A percentile compares a stretch with the other conserved stretches of the same genome.
These are phyloP conservation scores for Aspergillus sp. DNA, from an alignment of 2,329 filamentous ascomycete species.

Conservation along the genomic window DNA sequence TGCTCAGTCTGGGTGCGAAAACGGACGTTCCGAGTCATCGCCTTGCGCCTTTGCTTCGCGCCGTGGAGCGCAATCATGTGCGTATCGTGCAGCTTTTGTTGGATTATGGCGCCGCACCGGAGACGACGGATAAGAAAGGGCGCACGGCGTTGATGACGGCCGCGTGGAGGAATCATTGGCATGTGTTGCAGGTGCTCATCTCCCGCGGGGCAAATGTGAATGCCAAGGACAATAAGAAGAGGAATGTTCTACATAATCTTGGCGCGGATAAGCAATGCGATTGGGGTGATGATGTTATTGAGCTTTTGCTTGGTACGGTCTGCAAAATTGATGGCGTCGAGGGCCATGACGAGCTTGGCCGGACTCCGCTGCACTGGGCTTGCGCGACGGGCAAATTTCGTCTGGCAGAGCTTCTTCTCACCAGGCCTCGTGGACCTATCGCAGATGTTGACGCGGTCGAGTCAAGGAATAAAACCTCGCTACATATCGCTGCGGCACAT, in stretches of 20 bases:
- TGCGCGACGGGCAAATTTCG: constrained; percentile 52
- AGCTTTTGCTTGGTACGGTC: constrained; percentile 33
- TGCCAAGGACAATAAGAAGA: constrained; percentile 22
- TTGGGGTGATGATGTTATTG: constrained; percentile 44
- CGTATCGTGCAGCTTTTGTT: constrained; percentile 43
- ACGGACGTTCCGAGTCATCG: constrained; percentile 28
- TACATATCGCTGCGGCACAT: constrained; percentile 48
- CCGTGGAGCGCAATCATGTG: constrained; percentile 35
- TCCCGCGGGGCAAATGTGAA: constrained; percentile 31
- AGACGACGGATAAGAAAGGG: constrained; percentile 41
- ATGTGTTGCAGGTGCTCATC: constrained; percentile 35
- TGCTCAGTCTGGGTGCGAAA: constrained; percentile 35
- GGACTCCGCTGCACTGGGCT: constrained; percentile 56
- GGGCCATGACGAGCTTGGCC: constrained; percentile 41
- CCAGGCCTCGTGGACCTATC: constrained; percentile 21
- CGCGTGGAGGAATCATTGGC: constrained; percentile 38
- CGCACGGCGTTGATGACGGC: constrained; percentile 41
- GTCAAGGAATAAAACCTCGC: constrained; percentile 38
- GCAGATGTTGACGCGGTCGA: constrained; percentile 43
- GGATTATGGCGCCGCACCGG: constrained; percentile 26
- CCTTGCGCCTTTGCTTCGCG: constrained; percentile 31
- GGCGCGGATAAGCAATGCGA: constrained; percentile 44
- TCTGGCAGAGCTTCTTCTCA: constrained; percentile 46
- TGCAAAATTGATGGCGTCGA: constrained; percentile 37
- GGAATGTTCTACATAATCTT: constrained; percentile 38